Conservation (phyloP, 805 yeast species). For the Cyberlindnera mycetangii region DNA sequence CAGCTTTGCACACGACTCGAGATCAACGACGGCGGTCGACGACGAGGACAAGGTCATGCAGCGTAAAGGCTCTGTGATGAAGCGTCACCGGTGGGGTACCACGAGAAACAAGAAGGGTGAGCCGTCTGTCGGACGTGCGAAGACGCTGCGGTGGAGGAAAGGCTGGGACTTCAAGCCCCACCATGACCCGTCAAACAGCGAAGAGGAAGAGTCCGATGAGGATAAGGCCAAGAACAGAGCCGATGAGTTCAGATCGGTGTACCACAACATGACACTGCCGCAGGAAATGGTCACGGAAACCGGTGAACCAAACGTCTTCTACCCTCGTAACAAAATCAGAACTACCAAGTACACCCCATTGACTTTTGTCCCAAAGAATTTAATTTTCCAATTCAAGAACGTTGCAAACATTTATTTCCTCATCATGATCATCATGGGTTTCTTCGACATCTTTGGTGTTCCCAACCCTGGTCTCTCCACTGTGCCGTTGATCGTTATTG, state of each 20-base stretch:
- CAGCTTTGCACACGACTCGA: constrained; percentile 6
- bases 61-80: constrained; percentile 52
- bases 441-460: constrained; percentile 73
- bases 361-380: constrained; percentile 82
- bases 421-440: constrained; percentile 75
- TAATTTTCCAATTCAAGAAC: constrained; percentile 75
- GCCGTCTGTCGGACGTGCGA: constrained; percentile 57
- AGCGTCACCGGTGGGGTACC: constrained; percentile 89
- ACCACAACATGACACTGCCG: constrained; percentile 60
- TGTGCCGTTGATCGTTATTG: constrained; percentile 78
- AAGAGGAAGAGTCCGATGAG: constrained; percentile 32
- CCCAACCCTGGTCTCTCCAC: constrained; percentile 72
- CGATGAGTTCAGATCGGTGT: constrained; percentile 46
- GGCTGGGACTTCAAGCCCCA: constrained; percentile 30
- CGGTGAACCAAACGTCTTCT: constrained; percentile 56
- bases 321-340: constrained; percentile 87
- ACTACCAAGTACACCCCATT: constrained; percentile 95
- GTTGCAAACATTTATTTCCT: constrained; percentile 90
- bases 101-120: constrained; percentile 71
- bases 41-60: constrained; percentile 16
- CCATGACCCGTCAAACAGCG: constrained; percentile 23
- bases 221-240: constrained; percentile 35
- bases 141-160: constrained; percentile 53
- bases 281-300: constrained; percentile 55
- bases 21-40: neutral